A percentile compares a stretch with the other conserved stretches of the same genome.
Evolutionary conservation across 139 green algal genomes (phyloP).

Genomic region (Chlamydomonas asymmetrica): DNA sequence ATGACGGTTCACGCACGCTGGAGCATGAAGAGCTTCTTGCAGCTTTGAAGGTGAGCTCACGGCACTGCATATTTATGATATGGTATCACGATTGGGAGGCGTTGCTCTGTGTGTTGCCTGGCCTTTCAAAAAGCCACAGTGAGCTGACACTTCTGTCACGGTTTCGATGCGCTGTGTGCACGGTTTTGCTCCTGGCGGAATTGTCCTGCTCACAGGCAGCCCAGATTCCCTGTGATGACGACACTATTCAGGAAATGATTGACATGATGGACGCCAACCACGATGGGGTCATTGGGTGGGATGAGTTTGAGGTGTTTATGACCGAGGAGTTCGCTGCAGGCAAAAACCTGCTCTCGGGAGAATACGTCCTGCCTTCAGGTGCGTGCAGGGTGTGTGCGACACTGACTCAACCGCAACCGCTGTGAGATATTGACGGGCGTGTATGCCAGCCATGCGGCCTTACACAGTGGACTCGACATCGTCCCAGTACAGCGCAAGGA

Average conservation of each 20-base stretch:
- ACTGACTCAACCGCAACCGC: neutral
- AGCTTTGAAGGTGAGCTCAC: conserved; percentile 48
- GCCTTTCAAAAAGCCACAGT: neutral
- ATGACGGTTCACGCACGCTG: conserved; percentile 50
- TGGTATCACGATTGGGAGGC: too few species aligned
- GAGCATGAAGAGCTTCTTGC: conserved; percentile 53
- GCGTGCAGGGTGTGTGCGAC: neutral
- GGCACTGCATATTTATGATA: too few species aligned
- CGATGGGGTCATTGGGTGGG: conserved; percentile 43
- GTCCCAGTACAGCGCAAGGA: too few species aligned
- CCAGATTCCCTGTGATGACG: conserved; percentile 44
- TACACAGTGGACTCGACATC: too few species aligned
- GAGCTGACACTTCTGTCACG: too few species aligned
- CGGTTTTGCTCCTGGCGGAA: too few species aligned
- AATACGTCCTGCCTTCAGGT: conserved; percentile 54
- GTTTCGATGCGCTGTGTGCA: too few species aligned
- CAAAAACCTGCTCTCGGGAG: conserved; percentile 49
- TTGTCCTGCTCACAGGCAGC: conserved; percentile 35
- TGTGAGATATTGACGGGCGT: neutral
- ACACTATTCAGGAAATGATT: conserved; percentile 54
- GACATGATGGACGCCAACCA: conserved; percentile 45
- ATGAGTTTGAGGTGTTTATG: conserved; percentile 53
- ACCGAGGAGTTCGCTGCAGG: conserved; percentile 51
- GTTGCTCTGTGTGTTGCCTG: too few species aligned
- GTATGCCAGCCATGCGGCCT: too few species aligned